Evolutionary conservation across 352 stramenopile species (phyloP).

Genomic region (Pythium aphanidermatum): DNA sequence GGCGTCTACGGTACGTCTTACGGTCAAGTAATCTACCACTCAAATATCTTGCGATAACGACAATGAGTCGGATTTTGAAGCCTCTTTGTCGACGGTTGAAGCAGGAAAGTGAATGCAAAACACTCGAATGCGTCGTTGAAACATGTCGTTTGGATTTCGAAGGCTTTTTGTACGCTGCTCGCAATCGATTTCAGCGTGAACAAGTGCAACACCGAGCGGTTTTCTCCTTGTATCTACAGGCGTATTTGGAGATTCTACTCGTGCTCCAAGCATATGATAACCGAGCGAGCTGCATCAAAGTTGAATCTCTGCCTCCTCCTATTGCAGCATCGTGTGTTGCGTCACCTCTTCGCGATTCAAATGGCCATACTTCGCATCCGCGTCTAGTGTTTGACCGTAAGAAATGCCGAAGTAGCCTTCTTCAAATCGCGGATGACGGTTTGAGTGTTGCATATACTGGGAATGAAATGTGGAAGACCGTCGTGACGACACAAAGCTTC

Average conservation of each 20-base stretch:
- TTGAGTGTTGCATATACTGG: slow-evolving; percentile 58
- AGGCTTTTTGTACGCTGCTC: slow-evolving; percentile 45
- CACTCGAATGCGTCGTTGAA: slow-evolving; percentile 1
- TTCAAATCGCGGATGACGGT: slow-evolving; percentile 61
- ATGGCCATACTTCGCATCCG: neutral
- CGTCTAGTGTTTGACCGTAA: slow-evolving; percentile 47
- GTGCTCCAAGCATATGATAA: slow-evolving; percentile 2
- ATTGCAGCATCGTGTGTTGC: slow-evolving; percentile 12
- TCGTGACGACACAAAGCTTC: slow-evolving; percentile 68
- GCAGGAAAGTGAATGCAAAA: neutral
- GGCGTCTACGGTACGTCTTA: slow-evolving; percentile 2
- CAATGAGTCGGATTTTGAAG: slow-evolving; percentile 39
- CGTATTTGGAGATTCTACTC: slow-evolving; percentile 50
- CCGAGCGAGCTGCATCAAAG: neutral
- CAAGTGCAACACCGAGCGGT: slow-evolving; percentile 48
- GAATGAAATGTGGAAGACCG: slow-evolving; percentile 88
- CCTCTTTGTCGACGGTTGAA: neutral
- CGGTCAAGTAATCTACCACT: slow-evolving; percentile 49
- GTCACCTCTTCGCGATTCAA: neutral
- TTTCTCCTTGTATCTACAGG: slow-evolving; percentile 69
- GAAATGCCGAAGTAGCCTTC: slow-evolving; percentile 51
- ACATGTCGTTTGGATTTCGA: slow-evolving; percentile 14
- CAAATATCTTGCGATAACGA: slow-evolving; percentile 48
- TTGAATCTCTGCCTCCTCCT: neutral
- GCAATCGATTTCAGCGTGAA: slow-evolving; percentile 45